Evolutionary conservation across 441 rosid genomes (phyloP).

Genomic region (Adansonia gregorii): DNA sequence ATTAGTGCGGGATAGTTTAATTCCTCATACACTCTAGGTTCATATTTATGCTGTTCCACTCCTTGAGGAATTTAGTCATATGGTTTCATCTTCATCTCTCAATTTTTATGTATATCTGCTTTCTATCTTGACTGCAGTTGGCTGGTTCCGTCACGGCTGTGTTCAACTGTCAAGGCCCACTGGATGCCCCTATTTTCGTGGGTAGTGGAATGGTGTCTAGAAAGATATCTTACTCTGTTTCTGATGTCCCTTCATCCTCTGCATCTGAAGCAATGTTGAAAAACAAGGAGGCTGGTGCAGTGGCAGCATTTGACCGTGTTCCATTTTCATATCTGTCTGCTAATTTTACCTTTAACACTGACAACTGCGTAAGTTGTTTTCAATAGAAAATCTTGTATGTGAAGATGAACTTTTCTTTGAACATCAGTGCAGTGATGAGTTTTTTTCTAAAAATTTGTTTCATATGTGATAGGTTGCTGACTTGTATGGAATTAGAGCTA

Average conservation of each 20-base stretch:
- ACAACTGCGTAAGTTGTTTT: constrained; percentile 79
- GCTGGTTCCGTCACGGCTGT: constrained; percentile 99
- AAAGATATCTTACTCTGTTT: constrained; percentile 72
- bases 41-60: background rate
- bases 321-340: constrained; percentile 99
- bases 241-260: constrained; percentile 68
- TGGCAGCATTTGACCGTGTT: constrained; percentile 98
- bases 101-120: constrained; percentile 10
- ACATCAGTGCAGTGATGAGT: background rate
- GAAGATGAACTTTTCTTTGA: constrained; percentile 17
- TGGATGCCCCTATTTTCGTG: constrained; percentile 96
- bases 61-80: constrained; percentile 9
- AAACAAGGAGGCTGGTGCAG: constrained; percentile 98
- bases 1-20: constrained; percentile 6
- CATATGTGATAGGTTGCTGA: constrained; percentile 81
- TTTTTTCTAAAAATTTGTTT: constrained; percentile 21
- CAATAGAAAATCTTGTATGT: constrained; percentile 13
- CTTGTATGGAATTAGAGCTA: constrained; percentile 98
- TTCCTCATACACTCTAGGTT: background rate
- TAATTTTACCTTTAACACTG: constrained; percentile 97
- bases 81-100: constrained; percentile 25
- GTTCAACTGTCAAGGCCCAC: constrained; percentile 98
- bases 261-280: constrained; percentile 91
- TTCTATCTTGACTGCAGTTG: constrained; percentile 58
- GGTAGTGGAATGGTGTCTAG: constrained; percentile 98